Percentiles rank a stretch among this genome's conserved stretches.
phyloP scores from a whole-genome alignment of 2,329 filamentous ascomycete species.

The Colletotrichum lupini region DNA sequence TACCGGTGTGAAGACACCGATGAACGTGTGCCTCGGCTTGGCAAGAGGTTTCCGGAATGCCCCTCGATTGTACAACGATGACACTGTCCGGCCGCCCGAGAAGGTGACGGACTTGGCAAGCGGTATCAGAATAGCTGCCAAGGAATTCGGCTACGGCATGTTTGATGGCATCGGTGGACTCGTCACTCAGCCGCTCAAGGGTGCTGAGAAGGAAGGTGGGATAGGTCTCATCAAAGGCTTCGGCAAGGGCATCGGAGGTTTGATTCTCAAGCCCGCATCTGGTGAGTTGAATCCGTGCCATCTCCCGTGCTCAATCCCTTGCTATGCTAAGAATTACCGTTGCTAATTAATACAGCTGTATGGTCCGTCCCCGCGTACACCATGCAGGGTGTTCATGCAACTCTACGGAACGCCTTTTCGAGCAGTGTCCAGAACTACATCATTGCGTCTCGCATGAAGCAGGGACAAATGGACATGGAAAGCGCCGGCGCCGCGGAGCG shows the following conservation, averaged over 20 bases:
- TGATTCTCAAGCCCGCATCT: conserved; percentile 84
- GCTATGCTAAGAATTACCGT: background rate
- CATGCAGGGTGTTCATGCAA: conserved; percentile 84
- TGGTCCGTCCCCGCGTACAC: conserved; percentile 83
- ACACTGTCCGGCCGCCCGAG: conserved; percentile 80
- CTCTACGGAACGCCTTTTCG: conserved; percentile 77
- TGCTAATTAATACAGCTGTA: conserved; percentile 54
- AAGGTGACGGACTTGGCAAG: conserved; percentile 83
- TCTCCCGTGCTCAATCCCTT: too few species aligned
- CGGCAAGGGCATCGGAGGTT: conserved; percentile 84
- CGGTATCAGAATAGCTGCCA: conserved; percentile 81
- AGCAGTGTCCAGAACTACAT: conserved; percentile 83
- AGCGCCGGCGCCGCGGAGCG: conserved; percentile 67
- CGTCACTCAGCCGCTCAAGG: conserved; percentile 80
- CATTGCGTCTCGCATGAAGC: conserved; percentile 78
- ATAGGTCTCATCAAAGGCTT: conserved; percentile 80
- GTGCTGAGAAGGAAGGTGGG: conserved; percentile 57
- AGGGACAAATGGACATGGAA: conserved; percentile 76
- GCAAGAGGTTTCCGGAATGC: conserved; percentile 91
- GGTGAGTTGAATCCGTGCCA: conserved; percentile 59
- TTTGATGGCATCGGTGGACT: conserved; percentile 86
- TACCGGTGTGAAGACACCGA: conserved; percentile 81
- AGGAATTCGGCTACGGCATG: conserved; percentile 80
- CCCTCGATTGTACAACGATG: conserved; percentile 85
- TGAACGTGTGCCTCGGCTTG: conserved; percentile 85